These are phyloP conservation scores for Dicorynia guianensis DNA, from an alignment of 306 rosid genomes.

Conservation along the genomic window DNA sequence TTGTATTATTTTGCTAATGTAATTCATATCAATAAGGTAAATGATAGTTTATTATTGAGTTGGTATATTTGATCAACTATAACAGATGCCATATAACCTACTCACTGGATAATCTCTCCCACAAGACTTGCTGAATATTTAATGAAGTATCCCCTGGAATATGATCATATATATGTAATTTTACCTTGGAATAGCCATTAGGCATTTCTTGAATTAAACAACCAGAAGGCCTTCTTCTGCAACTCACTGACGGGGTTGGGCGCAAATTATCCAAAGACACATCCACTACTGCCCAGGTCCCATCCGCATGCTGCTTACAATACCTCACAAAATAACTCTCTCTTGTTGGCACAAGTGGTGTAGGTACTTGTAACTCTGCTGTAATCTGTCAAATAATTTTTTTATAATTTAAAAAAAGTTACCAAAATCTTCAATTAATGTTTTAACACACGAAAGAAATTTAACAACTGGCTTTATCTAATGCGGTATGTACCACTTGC, in stretches of 20 bases:
- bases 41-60: too few relatives aligned
- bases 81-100: too few relatives aligned
- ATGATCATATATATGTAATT: background rate
- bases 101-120: background rate
- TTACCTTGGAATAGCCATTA: constrained; percentile 92
- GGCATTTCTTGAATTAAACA: constrained; percentile 98
- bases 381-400: constrained; percentile 66
- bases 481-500: constrained; percentile 77
- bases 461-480: too few relatives aligned
- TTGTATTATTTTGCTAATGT: too few relatives aligned
- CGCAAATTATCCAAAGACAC: constrained; percentile 86
- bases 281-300: constrained; percentile 97
- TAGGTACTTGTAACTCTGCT: constrained; percentile 90
- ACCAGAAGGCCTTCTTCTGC: constrained; percentile 94
- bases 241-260: constrained; percentile 62
- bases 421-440: background rate
- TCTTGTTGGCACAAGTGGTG: constrained; percentile 93
- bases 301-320: constrained; percentile 84
- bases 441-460: too few relatives aligned
- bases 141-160: background rate
- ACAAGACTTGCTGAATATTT: background rate
- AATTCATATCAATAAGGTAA: too few relatives aligned
- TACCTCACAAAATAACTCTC: constrained; percentile 91
- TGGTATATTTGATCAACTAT: too few relatives aligned
- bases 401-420: background rate